Evolutionary conservation across 495 filamentous ascomycete genomes (phyloP), one percentile per base, ranked within the genome.

Genomic region (Immersiella caudata): DNA sequence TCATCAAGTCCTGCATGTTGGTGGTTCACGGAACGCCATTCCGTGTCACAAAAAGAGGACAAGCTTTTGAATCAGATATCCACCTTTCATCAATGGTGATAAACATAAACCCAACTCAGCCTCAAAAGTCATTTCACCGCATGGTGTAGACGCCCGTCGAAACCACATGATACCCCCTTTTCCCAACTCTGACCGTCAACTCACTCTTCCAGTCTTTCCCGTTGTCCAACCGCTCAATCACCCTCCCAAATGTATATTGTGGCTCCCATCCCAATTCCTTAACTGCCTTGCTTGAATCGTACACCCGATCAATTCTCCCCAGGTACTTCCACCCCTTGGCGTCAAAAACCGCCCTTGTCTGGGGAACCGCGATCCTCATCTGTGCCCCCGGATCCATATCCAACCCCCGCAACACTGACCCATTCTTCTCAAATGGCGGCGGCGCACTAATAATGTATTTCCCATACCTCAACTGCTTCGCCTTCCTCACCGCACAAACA

Each of bases 191-290:
- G 1, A 62, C 54, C 11, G 70, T 68, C 59, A 77, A 25, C 29
- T 60, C 54, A 58, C 75, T 77, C 65, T 67, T 70, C 75, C 73
- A 77, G 46, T 73, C 69, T 46, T 70, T 66, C 6, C 73, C 74
- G 40, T n/a, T 62, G 33, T 18, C 29, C 8, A 77, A 24, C 65
- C 24, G 72, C 57, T 71, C 55, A 0, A 77, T 54, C 6, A 61
- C 67, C 60, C 24, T 66, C 36, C 64, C 65, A 64, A 75, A 77
- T 8, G 75, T 77, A 50, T 71, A 75, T 52, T 70, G 60, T 0
- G 75, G 69, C 54, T 57, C 33, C 75, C 75, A 77, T 26, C 70
- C 65, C 36, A 77, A 24, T 61, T 73, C 73, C 29, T 35, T 27
- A 24, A 71, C 52, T 9, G 75, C 75, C 66, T 61, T 58, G 33